Evolutionary conservation across 2,329 filamentous ascomycete genomes (phyloP).

Genomic region (Fusarium redolens): DNA sequence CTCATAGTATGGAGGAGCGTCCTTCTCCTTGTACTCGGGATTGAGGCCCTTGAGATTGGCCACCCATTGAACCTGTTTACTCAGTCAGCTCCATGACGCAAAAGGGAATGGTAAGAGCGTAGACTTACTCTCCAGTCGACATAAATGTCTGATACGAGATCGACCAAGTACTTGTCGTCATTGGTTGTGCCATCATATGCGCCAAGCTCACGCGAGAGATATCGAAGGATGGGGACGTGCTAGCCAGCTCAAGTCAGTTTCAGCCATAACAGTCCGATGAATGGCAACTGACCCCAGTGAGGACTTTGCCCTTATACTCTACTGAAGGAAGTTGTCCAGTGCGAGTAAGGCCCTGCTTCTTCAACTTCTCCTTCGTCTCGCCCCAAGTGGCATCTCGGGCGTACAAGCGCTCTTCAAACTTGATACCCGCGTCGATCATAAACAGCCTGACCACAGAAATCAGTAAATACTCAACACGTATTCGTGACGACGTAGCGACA

Average conservation of each 20-base stretch:
- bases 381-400: neutral
- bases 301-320: slow-evolving; percentile 12
- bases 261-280: accelerated
- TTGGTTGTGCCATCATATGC: slow-evolving; percentile 52
- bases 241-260: neutral
- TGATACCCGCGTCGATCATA: neutral
- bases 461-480: accelerated
- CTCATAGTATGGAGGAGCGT: slow-evolving; percentile 46
- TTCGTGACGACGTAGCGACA: neutral
- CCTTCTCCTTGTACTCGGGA: slow-evolving; percentile 48
- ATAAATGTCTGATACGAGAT: slow-evolving; percentile 53
- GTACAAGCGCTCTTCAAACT: neutral
- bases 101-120: accelerated
- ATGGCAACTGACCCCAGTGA: neutral
- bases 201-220: slow-evolving; percentile 49
- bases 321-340: slow-evolving; percentile 10
- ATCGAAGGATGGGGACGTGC: slow-evolving; percentile 48
- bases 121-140: slow-evolving; percentile 53
- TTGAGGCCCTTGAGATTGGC: slow-evolving; percentile 41
- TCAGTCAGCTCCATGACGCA: neutral
- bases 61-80: slow-evolving; percentile 39
- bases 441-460: neutral
- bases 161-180: slow-evolving; percentile 52
- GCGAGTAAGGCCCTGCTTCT: slow-evolving; percentile 6
- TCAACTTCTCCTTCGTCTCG: slow-evolving; percentile 7